Conservation (phyloP, 2,329 filamentous ascomycete species). For the Colletotrichum horii region DNA sequence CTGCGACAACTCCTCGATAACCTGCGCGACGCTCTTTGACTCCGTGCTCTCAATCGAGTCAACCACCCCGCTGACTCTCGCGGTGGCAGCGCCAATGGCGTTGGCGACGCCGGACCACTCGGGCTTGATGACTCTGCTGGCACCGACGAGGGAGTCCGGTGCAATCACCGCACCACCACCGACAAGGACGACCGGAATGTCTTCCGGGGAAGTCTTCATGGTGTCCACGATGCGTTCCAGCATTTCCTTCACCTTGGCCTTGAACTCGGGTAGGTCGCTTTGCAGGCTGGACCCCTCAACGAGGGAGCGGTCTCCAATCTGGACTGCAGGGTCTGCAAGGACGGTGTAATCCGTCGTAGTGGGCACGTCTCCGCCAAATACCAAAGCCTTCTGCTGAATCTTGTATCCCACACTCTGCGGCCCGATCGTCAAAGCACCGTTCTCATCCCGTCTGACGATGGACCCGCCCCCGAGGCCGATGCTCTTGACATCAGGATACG, state of each 20-base stretch:
- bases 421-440: background rate
- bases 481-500: constrained; percentile 58
- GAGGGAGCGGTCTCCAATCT: background rate
- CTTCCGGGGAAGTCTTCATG: constrained; percentile 66
- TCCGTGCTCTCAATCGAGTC: constrained; percentile 50
- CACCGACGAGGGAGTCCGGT: constrained; percentile 56
- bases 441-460: background rate
- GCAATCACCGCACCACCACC: constrained; percentile 49
- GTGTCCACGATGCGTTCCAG: constrained; percentile 29
- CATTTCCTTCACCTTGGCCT: background rate
- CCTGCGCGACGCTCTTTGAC: background rate
- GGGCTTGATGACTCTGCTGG: constrained; percentile 61
- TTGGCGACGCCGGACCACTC: constrained; percentile 66
- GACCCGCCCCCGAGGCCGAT: background rate
- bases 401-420: background rate
- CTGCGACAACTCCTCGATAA: background rate
- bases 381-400: background rate
- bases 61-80: constrained; percentile 59
- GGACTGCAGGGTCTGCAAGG: background rate
- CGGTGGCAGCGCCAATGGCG: constrained; percentile 68
- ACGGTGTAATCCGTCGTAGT: background rate
- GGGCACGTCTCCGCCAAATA: background rate
- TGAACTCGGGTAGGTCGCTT: background rate
- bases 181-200: constrained; percentile 65
- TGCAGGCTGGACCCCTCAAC: background rate